Base-by-base conservation (phyloP, 345 rosid species). In the Zanthoxylum bungeanum region DNA sequence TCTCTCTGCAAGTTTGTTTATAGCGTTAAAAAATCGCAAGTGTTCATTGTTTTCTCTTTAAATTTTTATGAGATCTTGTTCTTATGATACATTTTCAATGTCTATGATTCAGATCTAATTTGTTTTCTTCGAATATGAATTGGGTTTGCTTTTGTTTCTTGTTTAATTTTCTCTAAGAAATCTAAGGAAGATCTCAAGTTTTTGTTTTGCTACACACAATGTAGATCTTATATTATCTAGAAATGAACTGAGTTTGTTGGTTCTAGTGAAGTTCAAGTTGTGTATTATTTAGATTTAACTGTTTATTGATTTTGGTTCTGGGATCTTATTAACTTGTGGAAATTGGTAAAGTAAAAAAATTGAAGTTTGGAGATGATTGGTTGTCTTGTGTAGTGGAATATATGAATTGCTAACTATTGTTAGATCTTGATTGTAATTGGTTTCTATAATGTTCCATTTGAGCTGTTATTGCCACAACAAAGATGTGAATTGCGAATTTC, bases 21-120 rank as follows among this genome's bases (percentile, higher is more conserved):
- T 40, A n/a, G 25, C 42, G 27, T 40, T 56, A n/a, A 9, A 19
- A 30, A n/a, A n/a, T n/a, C 19, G 24, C 46, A 12, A 22, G 19
- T 27, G 21, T 47, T 37, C 24, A 27, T 49, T 60, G 49, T 27
- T 24, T 28, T 39, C 40, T 24, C 42, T 55, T 9, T 39, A 10
- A n/a, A 11, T n/a, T 44, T 24, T 31, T n/a, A 5, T 25, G n/a
- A 28, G 51, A 55, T 73, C 68, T 39, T 22, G 25, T 50, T 30
- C 21, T 12, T 21, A 25, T 36, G 64, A 28, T 44, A 21, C n/a
- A 39, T 56, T 46, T 55, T 22, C 1, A 5, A 36, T 64, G 31
- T 21, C 14, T 56, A 14, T 19, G 30, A 30, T 64, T 36, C 49
- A 56, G 71, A 65, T 73, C 76, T 64, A 36, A 21, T 47, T 55